Evolutionary conservation across 257 asterid genomes (phyloP), one percentile per base, ranked within the genome.

Genomic region (Hygrophila difformis): DNA sequence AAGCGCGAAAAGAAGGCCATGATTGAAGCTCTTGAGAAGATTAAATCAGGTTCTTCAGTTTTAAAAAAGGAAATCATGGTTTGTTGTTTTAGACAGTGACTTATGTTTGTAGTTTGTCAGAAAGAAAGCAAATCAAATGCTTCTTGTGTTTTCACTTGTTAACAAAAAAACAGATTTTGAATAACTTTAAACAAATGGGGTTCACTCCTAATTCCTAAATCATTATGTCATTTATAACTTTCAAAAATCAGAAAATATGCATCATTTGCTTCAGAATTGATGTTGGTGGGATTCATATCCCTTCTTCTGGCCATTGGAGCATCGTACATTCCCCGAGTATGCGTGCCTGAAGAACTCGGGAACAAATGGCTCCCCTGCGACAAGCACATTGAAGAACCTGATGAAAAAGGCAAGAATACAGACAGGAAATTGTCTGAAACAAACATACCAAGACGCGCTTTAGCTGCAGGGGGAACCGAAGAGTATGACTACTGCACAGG

Each of bases 11-110:
- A 72, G 44, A 77, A 68, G 51, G 77, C 87, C 2, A 77, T 81
- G 93, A 19, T 56, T 0, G 93, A 81, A 50, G 93, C 93, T 26
- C 50, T 77, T 1, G 93, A 81, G 49, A 81, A 81, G 64, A 77
- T 81, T 26, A 81, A 81, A 72, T 63, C 86, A 60, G 92, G 92
- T 74, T 12, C 15, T 6, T 23, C 43, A 22, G 8, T 26, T 26
- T 26, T n/a, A n/a, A n/a, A n/a, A n/a, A n/a, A n/a, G n/a, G n/a
- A n/a, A n/a, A n/a, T n/a, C n/a, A n/a, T n/a, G n/a, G n/a, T n/a
- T n/a, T n/a, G n/a, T n/a, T n/a, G n/a, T n/a, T n/a, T n/a, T n/a
- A n/a, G n/a, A n/a, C n/a, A n/a, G n/a, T n/a, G n/a, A n/a, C n/a
- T n/a, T n/a, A n/a, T n/a, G n/a, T n/a, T n/a, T n/a, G n/a, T n/a